Conservation (phyloP, 208 protist species). For the Lotmaria passim region DNA sequence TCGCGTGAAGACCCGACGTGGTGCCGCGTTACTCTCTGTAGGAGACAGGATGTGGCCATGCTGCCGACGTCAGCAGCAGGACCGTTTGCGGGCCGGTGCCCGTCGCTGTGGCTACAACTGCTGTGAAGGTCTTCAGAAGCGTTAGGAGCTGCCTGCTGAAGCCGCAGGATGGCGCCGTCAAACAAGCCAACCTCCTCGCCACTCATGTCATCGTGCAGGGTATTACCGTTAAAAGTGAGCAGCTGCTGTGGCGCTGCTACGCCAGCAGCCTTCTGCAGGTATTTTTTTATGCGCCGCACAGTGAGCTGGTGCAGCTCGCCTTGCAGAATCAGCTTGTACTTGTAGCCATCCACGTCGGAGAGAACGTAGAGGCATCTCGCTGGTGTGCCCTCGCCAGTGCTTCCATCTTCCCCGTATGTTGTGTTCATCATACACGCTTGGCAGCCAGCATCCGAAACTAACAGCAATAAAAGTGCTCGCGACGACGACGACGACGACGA, state of each 20-base stretch:
- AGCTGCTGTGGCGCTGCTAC: slow-evolving; percentile 47
- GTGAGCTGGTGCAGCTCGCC: slow-evolving; percentile 61
- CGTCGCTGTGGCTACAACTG: too few species aligned
- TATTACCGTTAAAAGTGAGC: slow-evolving; percentile 54
- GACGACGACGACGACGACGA: too few species aligned
- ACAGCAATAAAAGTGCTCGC: too few species aligned
- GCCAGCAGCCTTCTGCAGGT: slow-evolving; percentile 69
- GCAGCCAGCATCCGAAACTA: too few species aligned
- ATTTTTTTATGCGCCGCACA: slow-evolving; percentile 63
- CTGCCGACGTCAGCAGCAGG: too few species aligned
- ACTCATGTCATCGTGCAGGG: slow-evolving; percentile 38
- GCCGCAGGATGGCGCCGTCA: slow-evolving; percentile 57
- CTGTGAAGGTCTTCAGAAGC: not conserved
- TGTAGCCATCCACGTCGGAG: slow-evolving; percentile 73
- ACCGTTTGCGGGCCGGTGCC: too few species aligned
- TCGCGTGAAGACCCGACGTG: too few species aligned
- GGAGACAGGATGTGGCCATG: too few species aligned
- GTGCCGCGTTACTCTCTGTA: too few species aligned
- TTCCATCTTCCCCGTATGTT: too few species aligned
- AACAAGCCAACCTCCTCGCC: slow-evolving; percentile 62
- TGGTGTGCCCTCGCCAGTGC: not conserved
- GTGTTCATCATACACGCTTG: too few species aligned
- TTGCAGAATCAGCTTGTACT: slow-evolving; percentile 86
- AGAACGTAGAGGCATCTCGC: slow-evolving; percentile 62
- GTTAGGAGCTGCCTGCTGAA: slow-evolving; percentile 36